These are phyloP conservation scores for Blastocystis sp. DNA, from an alignment of 352 stramenopile species.

Conservation along the genomic window DNA sequence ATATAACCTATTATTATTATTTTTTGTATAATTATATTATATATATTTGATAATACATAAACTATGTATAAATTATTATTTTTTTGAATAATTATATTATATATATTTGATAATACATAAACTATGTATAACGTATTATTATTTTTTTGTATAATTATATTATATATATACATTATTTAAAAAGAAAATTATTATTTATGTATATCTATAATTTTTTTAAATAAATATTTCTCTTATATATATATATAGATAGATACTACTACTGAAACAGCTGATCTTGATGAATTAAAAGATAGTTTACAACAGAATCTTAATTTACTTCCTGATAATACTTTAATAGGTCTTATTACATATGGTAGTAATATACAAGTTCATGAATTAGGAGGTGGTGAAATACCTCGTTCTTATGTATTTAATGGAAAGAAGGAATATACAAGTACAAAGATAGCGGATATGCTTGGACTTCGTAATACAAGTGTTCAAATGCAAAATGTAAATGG, in stretches of 20 bases:
- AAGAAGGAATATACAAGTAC: conserved; percentile 85
- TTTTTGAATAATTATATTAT: no score
- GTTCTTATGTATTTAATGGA: conserved; percentile 90
- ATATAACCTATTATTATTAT: no score
- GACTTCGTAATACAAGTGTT: conserved; percentile 50
- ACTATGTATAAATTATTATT: no score
- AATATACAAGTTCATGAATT: conserved; percentile 98
- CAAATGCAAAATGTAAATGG: conserved; percentile 33
- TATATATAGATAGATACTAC: conserved; percentile 98
- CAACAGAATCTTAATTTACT: conserved; percentile 80
- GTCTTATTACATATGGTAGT: conserved; percentile 91
- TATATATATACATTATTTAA: no score
- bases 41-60: no score
- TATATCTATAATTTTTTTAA: no score
- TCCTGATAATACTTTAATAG: conserved; percentile 81
- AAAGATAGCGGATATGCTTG: conserved; percentile 83
- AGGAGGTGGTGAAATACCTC: conserved; percentile 74
- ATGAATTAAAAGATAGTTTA: conserved; percentile 77
- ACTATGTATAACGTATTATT: no score
- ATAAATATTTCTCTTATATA: no score
- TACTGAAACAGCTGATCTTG: conserved; percentile 75
- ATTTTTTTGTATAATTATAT: no score
- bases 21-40: no score
- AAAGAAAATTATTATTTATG: no score
- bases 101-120: no score